Evolutionary conservation across 306 rosid genomes (phyloP), one percentile per base, ranked within the genome.

Genomic region (Corylus heterophylla): DNA sequence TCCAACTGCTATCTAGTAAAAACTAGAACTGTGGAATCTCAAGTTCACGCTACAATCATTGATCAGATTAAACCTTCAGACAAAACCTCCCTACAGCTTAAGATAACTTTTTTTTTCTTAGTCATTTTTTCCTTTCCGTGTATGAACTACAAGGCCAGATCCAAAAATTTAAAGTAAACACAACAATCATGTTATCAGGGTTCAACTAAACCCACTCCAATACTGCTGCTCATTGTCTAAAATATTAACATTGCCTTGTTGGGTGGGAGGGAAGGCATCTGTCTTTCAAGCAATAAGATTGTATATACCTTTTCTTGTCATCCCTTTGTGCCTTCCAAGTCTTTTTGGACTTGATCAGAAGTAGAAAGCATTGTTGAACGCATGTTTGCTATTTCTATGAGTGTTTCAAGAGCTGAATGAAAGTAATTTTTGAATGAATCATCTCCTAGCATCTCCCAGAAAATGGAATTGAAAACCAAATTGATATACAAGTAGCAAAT

Each of bases 341-440:
- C 86, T 77, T 85, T 85, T 66, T 48, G 87, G 78, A 93, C 87
- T 81, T 85, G 85, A 63, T 89, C 64, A 77, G 83, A 91, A 67
- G 87, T 83, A 74, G 82, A 56, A 37, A 84, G 82, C 84, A 95
- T 74, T 58, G 87, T 84, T 8, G 91, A 84, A 47, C 84, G 94
- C 85, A 85, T 77, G 79, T 95, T 91, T 48, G 97, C 98, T 54
- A 95, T 84, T 83, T 89, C 97, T 78, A 95, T 73, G 2, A 95
- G 84, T 37, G 85, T 84, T 74, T 91, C 98, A 0, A 95, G 85
- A 17, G 98, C 99, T 93, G 90, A 83, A 83, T 39, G 76, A 71
- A 44, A 78, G 61, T 71, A 55, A 69, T 75, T 12, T 61, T 61
- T 77, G 75, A 78, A 83, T 79, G 74, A n/a, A 73, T 83, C 56